phyloP scores from a whole-genome alignment of 768 basidiomycete species.

The Pisolithus sp. region DNA sequence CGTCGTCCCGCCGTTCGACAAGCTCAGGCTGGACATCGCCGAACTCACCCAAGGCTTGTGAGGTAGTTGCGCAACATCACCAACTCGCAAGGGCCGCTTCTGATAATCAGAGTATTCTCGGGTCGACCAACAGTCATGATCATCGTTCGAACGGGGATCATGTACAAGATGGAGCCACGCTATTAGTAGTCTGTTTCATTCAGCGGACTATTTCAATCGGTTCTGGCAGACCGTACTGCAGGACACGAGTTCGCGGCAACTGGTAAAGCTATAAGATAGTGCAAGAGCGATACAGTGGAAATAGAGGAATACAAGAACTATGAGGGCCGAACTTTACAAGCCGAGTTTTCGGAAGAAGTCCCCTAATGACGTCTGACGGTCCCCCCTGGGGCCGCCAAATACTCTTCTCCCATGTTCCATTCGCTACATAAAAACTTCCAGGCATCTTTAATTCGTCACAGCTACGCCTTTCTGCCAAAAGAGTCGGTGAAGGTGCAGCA shows the following conservation, averaged over 20 bases:
- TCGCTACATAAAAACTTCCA: conserved; percentile 40
- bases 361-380: conserved; percentile 12
- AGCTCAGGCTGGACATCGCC: conserved; percentile 39
- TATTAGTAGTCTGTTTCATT: too few relatives aligned
- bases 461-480: conserved; percentile 3
- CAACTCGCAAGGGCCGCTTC: conserved; percentile 43
- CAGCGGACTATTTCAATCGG: too few relatives aligned
- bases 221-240: too few relatives aligned
- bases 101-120: conserved; percentile 35
- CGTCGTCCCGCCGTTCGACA: conserved; percentile 38
- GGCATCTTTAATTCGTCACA: conserved; percentile 41
- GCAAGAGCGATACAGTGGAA: background rate
- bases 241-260: too few relatives aligned
- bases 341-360: conserved; percentile 19
- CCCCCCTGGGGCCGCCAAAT: background rate
- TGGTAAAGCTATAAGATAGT: too few relatives aligned
- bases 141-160: background rate
- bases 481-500: background rate
- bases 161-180: too few relatives aligned
- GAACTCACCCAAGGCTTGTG: conserved; percentile 31
- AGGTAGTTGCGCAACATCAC: conserved; percentile 43
- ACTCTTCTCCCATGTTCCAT: conserved; percentile 3
- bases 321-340: conserved; percentile 14
- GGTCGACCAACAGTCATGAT: background rate
- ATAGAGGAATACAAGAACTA: background rate